A percentile compares a stretch with the other conserved stretches of the same genome.
These are phyloP conservation scores for Hymenotorrendiella dingleyae DNA, from an alignment of 2,329 filamentous ascomycete species.

Conservation along the genomic window DNA sequence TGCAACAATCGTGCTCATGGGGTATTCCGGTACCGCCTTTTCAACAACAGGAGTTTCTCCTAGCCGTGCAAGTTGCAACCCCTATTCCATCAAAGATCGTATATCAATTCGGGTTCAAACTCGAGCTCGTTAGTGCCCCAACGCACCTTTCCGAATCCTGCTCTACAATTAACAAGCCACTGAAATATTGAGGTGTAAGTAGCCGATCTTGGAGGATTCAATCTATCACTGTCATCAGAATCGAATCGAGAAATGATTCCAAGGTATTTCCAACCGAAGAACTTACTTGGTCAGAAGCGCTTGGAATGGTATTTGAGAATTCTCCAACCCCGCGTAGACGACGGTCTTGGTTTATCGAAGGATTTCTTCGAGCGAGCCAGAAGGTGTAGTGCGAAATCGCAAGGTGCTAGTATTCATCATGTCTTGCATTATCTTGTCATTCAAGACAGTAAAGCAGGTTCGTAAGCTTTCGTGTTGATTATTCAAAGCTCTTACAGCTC, in stretches of 20 bases:
- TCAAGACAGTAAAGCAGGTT: neutral
- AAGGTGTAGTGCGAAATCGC: conserved; percentile 27
- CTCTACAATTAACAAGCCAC: neutral
- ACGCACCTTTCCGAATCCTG: no score
- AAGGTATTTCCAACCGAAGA: no score
- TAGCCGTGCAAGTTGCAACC: no score
- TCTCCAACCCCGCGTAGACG: conserved; percentile 29
- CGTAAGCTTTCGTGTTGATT: neutral
- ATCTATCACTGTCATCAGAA: no score
- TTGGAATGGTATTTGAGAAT: conserved; percentile 43
- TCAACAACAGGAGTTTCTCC: no score
- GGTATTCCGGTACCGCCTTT: no score
- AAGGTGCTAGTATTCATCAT: conserved; percentile 28
- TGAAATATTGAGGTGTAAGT: neutral
- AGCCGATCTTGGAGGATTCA: neutral
- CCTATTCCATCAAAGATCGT: no score
- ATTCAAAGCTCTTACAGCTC: neutral
- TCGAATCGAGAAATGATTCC: no score
- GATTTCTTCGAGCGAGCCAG: neutral
- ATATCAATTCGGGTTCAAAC: no score
- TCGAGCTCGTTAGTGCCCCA: no score
- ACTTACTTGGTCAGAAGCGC: conserved; percentile 35
- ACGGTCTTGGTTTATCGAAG: neutral
- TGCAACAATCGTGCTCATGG: no score
- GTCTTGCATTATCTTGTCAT: neutral